Evolutionary conservation across 371 early-diverging fungal species (phyloP).

Genomic region (Fennellomyces sp.): DNA sequence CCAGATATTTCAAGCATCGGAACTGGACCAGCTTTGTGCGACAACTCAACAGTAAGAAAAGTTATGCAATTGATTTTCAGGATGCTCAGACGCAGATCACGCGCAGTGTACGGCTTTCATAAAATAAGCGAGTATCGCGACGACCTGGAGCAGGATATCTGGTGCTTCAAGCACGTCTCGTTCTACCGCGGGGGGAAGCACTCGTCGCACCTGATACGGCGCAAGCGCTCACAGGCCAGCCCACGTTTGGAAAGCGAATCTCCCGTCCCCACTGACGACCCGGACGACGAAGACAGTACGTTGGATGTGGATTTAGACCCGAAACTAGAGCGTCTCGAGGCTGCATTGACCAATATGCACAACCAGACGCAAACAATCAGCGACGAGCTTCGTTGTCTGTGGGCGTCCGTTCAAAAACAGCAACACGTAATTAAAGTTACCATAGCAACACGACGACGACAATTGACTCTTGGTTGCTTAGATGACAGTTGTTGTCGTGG

Average conservation of each 20-base stretch:
- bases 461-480: background rate
- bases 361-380: background rate
- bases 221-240: background rate
- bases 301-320: background rate
- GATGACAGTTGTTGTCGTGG: background rate
- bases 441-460: background rate
- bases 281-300: background rate
- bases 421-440: background rate
- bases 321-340: background rate
- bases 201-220: background rate
- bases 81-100: background rate
- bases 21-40: constrained; percentile 88
- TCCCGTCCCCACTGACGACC: background rate
- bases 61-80: background rate
- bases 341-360: background rate
- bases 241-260: background rate
- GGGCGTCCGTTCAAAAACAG: background rate
- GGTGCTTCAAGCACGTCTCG: background rate
- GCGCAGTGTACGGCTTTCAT: constrained; percentile 11
- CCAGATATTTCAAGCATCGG: constrained; percentile 84
- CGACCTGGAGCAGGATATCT: background rate
- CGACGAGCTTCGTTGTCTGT: background rate
- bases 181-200: background rate
- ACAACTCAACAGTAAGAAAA: constrained; percentile 72
- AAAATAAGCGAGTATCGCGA: constrained; percentile 3